Evolutionary conservation across 2,329 filamentous ascomycete genomes (phyloP), one percentile per base, ranked within the genome.

Genomic region (Fulvia fulva): DNA sequence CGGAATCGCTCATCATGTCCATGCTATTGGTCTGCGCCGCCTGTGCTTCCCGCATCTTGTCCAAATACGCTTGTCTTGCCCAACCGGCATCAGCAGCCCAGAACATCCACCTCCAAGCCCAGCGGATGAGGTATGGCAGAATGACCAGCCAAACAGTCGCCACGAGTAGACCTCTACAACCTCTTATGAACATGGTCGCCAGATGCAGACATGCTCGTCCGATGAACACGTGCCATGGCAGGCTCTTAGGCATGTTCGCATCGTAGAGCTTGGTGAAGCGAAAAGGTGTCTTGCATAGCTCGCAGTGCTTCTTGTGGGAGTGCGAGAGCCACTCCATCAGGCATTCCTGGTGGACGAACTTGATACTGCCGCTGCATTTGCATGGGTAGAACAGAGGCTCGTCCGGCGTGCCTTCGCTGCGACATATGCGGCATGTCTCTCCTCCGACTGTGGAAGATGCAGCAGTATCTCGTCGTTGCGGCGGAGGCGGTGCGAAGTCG

Each of bases 291-390:
- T 99, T 99, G 85, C 94, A 99, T 34, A 99, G 86, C 78, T 99
- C 94, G 81, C 95, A 99, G 79, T 99, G 90, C 75, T 97, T 97
- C 83, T 99, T 99, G 74, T 99, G 92, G 1, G 94, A 97, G 75
- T 99, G 95, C 51, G 91, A 93, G 22, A 99, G 81, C 94, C 94
- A 99, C 76, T 97, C 92, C 88, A 99, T 96, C 75, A 99, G 78
- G 74, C 94, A 99, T 73, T 95, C 90, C 76, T 99, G 94, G 74
- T 99, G 94, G 61, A 99, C 94, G 70, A 89, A 96, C 78, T 96
- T 97, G 78, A 99, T 99, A 77, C 93, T 97, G 57, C 94, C 94
- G 71, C 91, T 97, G 79, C 94, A 99, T 80, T 97, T 97, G 86
- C 94, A 99, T 5, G 94, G 94, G 72, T 95, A 94, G 79, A 96